These are phyloP conservation scores for Fusarium guadeloupense DNA, from an alignment of 2,329 filamentous ascomycete species.

Conservation along the genomic window DNA sequence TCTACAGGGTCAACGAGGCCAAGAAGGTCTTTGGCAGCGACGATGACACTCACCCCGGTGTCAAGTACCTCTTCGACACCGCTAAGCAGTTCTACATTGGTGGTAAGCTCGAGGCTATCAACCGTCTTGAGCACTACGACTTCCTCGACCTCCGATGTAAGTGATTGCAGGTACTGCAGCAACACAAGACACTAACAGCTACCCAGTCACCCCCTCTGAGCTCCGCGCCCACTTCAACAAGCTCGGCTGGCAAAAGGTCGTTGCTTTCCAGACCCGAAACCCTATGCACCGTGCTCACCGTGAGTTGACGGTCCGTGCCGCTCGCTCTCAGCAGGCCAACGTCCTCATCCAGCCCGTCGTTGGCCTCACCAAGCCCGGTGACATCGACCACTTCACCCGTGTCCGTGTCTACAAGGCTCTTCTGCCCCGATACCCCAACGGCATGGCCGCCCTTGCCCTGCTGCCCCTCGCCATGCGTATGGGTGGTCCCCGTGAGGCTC, in stretches of 20 bases:
- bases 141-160: slow-evolving; percentile 94
- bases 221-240: slow-evolving; percentile 98
- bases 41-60: slow-evolving; percentile 88
- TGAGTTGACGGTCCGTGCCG: slow-evolving; percentile 96
- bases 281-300: slow-evolving; percentile 99
- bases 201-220: slow-evolving; percentile 86
- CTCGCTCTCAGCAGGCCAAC: slow-evolving; percentile 94
- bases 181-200: slow-evolving; percentile 16
- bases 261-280: slow-evolving; percentile 99
- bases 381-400: slow-evolving; percentile 99
- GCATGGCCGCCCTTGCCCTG: slow-evolving; percentile 96
- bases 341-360: slow-evolving; percentile 99
- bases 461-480: slow-evolving; percentile 98
- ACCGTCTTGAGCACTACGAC: slow-evolving; percentile 97
- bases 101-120: slow-evolving; percentile 94
- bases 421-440: slow-evolving; percentile 95
- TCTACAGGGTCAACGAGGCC: slow-evolving; percentile 80
- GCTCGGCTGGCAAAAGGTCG: slow-evolving; percentile 96
- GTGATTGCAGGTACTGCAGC: slow-evolving; percentile 44
- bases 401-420: slow-evolving; percentile 98
- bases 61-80: slow-evolving; percentile 86
- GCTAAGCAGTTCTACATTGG: slow-evolving; percentile 92
- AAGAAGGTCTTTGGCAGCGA: slow-evolving; percentile 93
- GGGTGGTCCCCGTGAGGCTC: slow-evolving; percentile 96
- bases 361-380: slow-evolving; percentile 96